phyloP scores from a whole-genome alignment of 202 grass and related monocot species.

The Sporobolus alterniflorus region DNA sequence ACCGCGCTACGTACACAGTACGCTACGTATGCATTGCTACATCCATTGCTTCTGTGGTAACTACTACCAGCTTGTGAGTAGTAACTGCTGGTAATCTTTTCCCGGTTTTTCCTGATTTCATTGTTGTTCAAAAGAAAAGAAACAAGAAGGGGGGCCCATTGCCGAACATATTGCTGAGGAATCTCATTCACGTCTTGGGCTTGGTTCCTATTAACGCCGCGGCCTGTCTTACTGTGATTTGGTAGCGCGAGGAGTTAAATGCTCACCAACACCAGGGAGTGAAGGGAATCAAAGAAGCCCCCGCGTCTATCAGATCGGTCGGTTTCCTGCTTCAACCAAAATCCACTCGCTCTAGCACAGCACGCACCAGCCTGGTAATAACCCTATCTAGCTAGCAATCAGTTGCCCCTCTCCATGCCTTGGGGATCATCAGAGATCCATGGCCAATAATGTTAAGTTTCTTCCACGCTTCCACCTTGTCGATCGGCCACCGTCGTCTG shows the following conservation, averaged over 20 bases:
- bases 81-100: too few species aligned
- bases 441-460: not conserved
- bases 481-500: not conserved
- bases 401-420: constrained; percentile 1
- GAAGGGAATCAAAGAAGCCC: constrained; percentile 4
- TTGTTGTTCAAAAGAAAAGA: too few species aligned
- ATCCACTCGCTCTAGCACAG: not conserved
- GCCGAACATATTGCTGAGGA: too few species aligned
- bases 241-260: constrained; percentile 38
- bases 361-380: constrained; percentile 1
- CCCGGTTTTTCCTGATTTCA: too few species aligned
- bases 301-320: constrained; percentile 33
- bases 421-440: not conserved
- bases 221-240: constrained; percentile 45
- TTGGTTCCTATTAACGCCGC: constrained; percentile 64
- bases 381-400: not conserved
- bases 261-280: constrained; percentile 38
- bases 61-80: too few species aligned
- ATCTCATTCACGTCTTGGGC: not conserved
- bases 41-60: too few species aligned
- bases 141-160: too few species aligned
- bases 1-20: too few species aligned
- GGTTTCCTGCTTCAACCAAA: constrained; percentile 18
- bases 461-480: not conserved
- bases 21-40: too few species aligned